phyloP scores from a whole-genome alignment of 306 rosid species.

The Astragalus membranaceus region DNA sequence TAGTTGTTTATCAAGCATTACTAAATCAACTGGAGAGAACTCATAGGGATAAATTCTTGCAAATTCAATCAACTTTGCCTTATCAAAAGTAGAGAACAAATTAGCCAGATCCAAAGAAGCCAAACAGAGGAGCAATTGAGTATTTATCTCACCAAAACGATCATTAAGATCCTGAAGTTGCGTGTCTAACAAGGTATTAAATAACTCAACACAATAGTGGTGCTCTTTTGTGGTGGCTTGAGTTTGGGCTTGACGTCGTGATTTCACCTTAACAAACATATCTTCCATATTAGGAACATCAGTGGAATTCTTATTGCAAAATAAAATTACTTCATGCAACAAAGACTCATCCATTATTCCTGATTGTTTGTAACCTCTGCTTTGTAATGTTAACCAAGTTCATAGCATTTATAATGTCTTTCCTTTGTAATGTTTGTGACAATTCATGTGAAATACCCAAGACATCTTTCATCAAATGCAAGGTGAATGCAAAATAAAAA shows the following conservation, averaged over 20 bases:
- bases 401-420: background rate
- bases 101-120: background rate
- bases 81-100: background rate
- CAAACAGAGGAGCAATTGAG: background rate
- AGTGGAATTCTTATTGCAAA: too few relatives aligned
- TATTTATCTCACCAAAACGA: too few relatives aligned
- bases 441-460: background rate
- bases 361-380: background rate
- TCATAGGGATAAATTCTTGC: too few relatives aligned
- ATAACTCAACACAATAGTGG: background rate
- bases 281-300: background rate
- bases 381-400: background rate
- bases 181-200: too few relatives aligned
- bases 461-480: background rate
- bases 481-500: too few relatives aligned
- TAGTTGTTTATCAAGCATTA: too few relatives aligned
- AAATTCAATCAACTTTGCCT: background rate
- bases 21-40: too few relatives aligned
- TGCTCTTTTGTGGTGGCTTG: background rate
- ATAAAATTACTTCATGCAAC: background rate
- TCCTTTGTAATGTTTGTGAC: too few relatives aligned
- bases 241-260: background rate
- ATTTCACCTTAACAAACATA: too few relatives aligned
- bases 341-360: background rate
- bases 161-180: too few relatives aligned